Evolutionary conservation across 73 alveolate genomes (phyloP), one percentile per base, ranked within the genome.

Genomic region (Symbiodinium natans): DNA sequence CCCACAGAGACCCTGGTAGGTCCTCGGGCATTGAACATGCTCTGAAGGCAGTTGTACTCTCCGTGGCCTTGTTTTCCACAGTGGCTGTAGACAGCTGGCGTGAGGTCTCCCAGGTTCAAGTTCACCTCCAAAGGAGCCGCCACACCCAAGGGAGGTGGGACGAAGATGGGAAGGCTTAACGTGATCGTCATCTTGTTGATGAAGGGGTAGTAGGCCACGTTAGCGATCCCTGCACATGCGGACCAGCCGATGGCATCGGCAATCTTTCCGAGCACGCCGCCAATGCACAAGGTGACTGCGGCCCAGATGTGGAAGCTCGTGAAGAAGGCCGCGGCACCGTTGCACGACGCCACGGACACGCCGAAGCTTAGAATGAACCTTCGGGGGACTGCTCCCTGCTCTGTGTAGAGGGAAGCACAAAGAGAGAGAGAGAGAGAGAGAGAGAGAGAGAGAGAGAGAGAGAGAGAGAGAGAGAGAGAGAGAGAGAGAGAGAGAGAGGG

Each of bases 301-400:
- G 84, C 84, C 40, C 40, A 73, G 23, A 73, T 73, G 84, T 73
- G 40, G 4, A 73, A 73, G 84, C 84, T 73, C 31, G 84, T 73
- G 84, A 73, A 73, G 31, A 34, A 13, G 23, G 74, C 95, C 21
- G 95, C 95, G 0, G 68, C 33, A 42, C 46, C 39, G 95, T 83
- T 83, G 74, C 95, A 88, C n/a, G 41, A n/a, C n/a, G 86, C 41
- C 15, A 39, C 86, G 19, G 42, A 83, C 74, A 59, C 95, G 3
- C 95, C 95, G 7, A 88, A 36, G 38, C 75, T 83, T 34, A 88
- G 6, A 29, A 59, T 88, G 86, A 88, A 88, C 56, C 75, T 83
- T 4, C 59, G 63, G 0, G 84, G 42, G 17, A 54, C 93, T n/a
- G n/a, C n/a, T 29, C 93, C 93, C 3, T 75, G 93, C 27, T 84